A percentile compares a stretch with the other conserved stretches of the same genome.
Evolutionary conservation across 2,329 filamentous ascomycete genomes (phyloP).

Genomic region (Byssothecium circinans): DNA sequence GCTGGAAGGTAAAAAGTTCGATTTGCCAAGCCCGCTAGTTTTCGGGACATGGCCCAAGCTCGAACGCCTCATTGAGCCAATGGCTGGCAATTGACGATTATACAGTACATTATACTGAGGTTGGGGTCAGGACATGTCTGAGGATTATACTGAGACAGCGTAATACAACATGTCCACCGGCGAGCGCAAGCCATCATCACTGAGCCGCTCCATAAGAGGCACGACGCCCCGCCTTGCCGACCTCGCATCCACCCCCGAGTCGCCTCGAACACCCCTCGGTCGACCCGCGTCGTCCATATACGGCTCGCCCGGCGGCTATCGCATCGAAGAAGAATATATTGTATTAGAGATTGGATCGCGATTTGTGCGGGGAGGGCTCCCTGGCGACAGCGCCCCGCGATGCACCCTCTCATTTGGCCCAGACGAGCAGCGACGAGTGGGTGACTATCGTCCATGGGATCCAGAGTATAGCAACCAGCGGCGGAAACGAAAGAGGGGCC

Average conservation of each 20-base stretch:
- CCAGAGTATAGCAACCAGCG: slow-evolving; percentile 55
- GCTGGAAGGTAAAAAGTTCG: slow-evolving; percentile 15
- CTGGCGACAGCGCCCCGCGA: slow-evolving; percentile 74
- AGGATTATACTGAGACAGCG: too few species aligned
- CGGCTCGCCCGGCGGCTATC: slow-evolving; percentile 61
- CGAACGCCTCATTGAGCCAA: neutral
- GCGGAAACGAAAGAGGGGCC: slow-evolving; percentile 50
- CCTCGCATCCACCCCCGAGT: slow-evolving; percentile 39
- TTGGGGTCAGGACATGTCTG: too few species aligned
- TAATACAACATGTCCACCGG: slow-evolving; percentile 14
- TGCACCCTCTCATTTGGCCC: slow-evolving; percentile 75
- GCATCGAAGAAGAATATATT: slow-evolving; percentile 75
- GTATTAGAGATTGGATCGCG: slow-evolving; percentile 82
- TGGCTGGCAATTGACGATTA: too few species aligned
- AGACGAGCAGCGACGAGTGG: slow-evolving; percentile 73
- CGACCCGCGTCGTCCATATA: slow-evolving; percentile 62
- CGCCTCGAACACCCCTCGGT: slow-evolving; percentile 52
- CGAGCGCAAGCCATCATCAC: slow-evolving; percentile 39
- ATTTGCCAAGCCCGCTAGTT: slow-evolving; percentile 10
- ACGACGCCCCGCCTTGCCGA: slow-evolving; percentile 38
- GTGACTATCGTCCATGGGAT: slow-evolving; percentile 77
- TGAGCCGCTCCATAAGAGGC: slow-evolving; percentile 33
- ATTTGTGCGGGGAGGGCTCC: slow-evolving; percentile 79
- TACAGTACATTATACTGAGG: too few species aligned
- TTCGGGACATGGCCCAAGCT: slow-evolving; percentile 6